Conservation (phyloP, 169 alveolate species). For the Plasmodium falciparum region DNA sequence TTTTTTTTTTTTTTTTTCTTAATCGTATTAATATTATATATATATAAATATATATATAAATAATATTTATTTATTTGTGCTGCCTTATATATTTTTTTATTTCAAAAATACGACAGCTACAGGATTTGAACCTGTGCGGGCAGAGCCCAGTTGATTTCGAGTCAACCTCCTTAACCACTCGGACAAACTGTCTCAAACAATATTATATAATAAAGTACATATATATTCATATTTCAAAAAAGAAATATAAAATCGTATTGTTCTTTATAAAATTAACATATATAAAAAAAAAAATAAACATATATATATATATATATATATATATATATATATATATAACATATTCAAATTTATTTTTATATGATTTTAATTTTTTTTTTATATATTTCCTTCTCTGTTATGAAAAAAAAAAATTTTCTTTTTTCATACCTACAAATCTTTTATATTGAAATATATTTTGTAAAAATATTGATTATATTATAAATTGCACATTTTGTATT, state of each 20-base stretch:
- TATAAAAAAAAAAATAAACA: not conserved
- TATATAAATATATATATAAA: not conserved
- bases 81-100: not conserved
- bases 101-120: slow-evolving; percentile 93
- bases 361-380: too few species aligned
- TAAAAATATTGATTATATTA: too few species aligned
- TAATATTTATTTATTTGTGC: not conserved
- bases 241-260: too few species aligned
- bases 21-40: not conserved
- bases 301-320: not conserved
- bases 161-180: slow-evolving; percentile 92
- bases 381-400: too few species aligned
- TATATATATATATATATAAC: too few species aligned
- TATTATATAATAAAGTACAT: not conserved
- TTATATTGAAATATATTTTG: not conserved
- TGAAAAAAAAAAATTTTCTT: not conserved
- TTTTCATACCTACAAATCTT: not conserved
- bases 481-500: too few species aligned
- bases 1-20: too few species aligned
- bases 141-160: slow-evolving; percentile 95
- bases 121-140: slow-evolving; percentile 99
- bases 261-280: not conserved
- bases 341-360: too few species aligned
- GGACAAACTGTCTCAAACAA: slow-evolving; percentile 88
- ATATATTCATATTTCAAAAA: too few species aligned